Base-by-base conservation (phyloP, 306 rosid species). In the Casuarina glauca region DNA sequence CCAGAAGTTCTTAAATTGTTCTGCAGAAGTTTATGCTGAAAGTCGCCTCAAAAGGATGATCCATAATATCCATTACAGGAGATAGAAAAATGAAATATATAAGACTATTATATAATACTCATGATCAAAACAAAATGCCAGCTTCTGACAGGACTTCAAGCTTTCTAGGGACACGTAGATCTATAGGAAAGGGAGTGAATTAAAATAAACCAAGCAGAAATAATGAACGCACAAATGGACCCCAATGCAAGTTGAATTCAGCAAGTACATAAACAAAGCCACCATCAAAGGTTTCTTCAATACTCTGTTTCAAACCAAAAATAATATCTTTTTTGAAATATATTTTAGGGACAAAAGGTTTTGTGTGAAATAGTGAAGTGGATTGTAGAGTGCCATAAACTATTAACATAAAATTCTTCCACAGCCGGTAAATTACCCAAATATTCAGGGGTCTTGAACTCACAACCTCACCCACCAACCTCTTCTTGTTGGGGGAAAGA, bases 61-160 rank as follows among this genome's bases (percentile, higher is more conserved):
- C 15, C 4, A 46, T 17, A 39, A 13, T 63, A 66, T 66, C 20
- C 9, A 42, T 66, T 66, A 15, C 12, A 43, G 68, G 19, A 82
- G 81, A 26, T 26, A 26, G 32, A 39, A 41, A 69, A 51, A 54
- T 77, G 19, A 78, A 74, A 55, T 48, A 57, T 63, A 57, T 51
- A 10, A 36, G n/a, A 66, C 49, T 66, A 66, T 4, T 16, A 41
- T 19, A 43, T 17, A 66, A 66, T n/a, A 6, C 17, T 35, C 10
- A 17, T 16, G n/a, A 67, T 16, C 3, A 41, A 67, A 4, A 41
- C 50, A 67, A 52, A 3, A 9, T 58, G 35, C 42, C 49, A 42
- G 50, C 10, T 17, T 39, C 32, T 2, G 4, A 36, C n/a, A 32
- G 17, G 35, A 58, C 16, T 67, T 17, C 50, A 42, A 36, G 50